Evolutionary conservation across 116 monocot genomes (phyloP).

Genomic region (Zostera marina): DNA sequence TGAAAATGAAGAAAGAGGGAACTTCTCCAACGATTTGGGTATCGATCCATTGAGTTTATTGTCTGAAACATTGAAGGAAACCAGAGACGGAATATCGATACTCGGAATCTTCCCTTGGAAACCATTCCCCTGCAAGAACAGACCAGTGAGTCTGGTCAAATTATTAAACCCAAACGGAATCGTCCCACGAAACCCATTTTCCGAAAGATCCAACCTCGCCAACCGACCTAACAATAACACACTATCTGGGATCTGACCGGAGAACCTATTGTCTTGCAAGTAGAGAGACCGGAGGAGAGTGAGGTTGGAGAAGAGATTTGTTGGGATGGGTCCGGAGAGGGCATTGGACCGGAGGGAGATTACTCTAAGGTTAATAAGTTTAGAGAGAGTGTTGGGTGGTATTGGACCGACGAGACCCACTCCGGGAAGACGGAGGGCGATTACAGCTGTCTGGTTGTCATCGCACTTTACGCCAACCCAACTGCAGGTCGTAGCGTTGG

Average conservation of each 20-base stretch:
- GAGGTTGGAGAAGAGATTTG: conserved; percentile 52
- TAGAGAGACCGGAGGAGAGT: conserved; percentile 41
- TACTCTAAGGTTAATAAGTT: conserved; percentile 37
- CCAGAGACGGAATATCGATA: conserved; percentile 27
- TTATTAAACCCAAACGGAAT: conserved; percentile 60
- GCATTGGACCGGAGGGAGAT: conserved; percentile 71
- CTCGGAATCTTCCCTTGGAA: conserved; percentile 60
- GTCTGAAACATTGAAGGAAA: conserved; percentile 47
- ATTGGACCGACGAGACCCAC: conserved; percentile 62
- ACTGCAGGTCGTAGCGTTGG: conserved; percentile 38
- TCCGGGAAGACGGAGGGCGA: conserved; percentile 61
- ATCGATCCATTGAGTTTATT: conserved; percentile 69
- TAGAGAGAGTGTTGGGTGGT: conserved; percentile 38
- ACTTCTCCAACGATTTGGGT: conserved; percentile 31
- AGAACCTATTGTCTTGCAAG: conserved; percentile 52
- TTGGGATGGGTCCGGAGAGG: conserved; percentile 44
- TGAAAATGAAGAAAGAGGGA: conserved; percentile 45
- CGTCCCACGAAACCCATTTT: conserved; percentile 40
- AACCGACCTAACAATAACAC: conserved; percentile 24
- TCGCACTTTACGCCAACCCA: conserved; percentile 80
- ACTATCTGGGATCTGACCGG: conserved; percentile 33
- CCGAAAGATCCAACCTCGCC: conserved; percentile 43
- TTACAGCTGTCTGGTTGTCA: conserved; percentile 26
- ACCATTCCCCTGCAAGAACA: conserved; percentile 37
- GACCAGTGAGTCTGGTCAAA: conserved; percentile 28